Evolutionary conservation across 169 alveolate species (phyloP).

Genomic region (Plasmodium yoelii): DNA sequence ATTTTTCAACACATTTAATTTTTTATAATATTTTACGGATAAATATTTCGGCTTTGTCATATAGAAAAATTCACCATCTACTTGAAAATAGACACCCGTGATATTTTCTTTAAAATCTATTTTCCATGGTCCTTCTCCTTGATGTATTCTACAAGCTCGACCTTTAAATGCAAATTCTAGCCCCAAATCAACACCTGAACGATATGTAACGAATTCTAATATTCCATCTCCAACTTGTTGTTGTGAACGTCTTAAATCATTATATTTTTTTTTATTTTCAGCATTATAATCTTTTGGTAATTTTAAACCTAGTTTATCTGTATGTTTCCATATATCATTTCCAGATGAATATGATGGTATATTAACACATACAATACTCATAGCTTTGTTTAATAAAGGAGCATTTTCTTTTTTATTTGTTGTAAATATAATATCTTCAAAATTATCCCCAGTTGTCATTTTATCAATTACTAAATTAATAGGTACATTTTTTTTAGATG

Average conservation of each 20-base stretch:
- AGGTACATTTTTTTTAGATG: slow-evolving; percentile 76
- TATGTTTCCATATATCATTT: slow-evolving; percentile 76
- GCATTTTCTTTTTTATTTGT: slow-evolving; percentile 72
- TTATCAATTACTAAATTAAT: slow-evolving; percentile 81
- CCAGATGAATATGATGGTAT: slow-evolving; percentile 86
- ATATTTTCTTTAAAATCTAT: slow-evolving; percentile 79
- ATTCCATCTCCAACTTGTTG: slow-evolving; percentile 85
- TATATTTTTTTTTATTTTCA: slow-evolving; percentile 17
- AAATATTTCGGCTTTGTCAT: slow-evolving; percentile 41
- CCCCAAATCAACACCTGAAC: slow-evolving; percentile 73
- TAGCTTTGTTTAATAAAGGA: slow-evolving; percentile 79
- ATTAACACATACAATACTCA: slow-evolving; percentile 80
- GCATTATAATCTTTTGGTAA: slow-evolving; percentile 43
- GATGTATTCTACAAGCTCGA: slow-evolving; percentile 84
- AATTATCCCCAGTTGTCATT: slow-evolving; percentile 79
- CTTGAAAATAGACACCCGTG: slow-evolving; percentile 83
- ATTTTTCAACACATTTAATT: slow-evolving; percentile 59
- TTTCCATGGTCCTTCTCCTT: slow-evolving; percentile 90
- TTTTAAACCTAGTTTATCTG: slow-evolving; percentile 76
- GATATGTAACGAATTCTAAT: slow-evolving; percentile 78
- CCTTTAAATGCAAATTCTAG: slow-evolving; percentile 77
- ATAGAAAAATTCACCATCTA: slow-evolving; percentile 84
- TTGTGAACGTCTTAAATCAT: slow-evolving; percentile 38
- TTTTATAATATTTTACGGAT: slow-evolving; percentile 51
- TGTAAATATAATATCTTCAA: slow-evolving; percentile 77